A percentile compares a stretch with the other conserved stretches of the same genome.
phyloP scores from a whole-genome alignment of 2,329 filamentous ascomycete genomes.

The Bretziella fagacearum region DNA sequence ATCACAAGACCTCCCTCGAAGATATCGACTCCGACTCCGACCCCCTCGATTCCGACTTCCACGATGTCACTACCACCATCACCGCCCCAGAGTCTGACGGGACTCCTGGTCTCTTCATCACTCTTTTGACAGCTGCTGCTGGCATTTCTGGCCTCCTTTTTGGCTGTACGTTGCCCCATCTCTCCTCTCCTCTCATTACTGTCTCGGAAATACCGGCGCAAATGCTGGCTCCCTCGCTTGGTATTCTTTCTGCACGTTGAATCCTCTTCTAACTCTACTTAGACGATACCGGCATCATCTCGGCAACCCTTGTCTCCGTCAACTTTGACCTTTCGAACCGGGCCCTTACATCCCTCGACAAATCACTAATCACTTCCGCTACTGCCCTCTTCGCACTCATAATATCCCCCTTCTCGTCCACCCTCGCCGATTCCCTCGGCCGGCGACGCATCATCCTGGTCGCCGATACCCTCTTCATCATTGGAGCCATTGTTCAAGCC shows the following conservation, averaged over 20 bases:
- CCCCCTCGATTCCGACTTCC: conserved; percentile 12
- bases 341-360: conserved; percentile 44
- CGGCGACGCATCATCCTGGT: conserved; percentile 45
- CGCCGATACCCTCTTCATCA: conserved; percentile 49
- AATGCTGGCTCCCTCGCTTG: neutral
- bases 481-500: conserved; percentile 51
- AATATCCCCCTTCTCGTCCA: conserved; percentile 44
- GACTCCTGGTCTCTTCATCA: conserved; percentile 37
- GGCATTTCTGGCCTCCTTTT: conserved; percentile 52
- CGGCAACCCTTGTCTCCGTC: conserved; percentile 48
- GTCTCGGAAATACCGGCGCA: neutral
- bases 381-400: conserved; percentile 50
- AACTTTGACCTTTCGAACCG: conserved; percentile 39
- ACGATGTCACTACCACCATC: conserved; percentile 18
- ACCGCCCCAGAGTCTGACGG: conserved; percentile 15
- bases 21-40: conserved; percentile 18
- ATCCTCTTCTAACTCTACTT: conserved; percentile 2
- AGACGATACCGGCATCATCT: conserved; percentile 55
- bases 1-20: conserved; percentile 20
- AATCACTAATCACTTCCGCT: conserved; percentile 53
- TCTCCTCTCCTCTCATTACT: neutral
- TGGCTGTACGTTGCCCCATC: conserved; percentile 35
- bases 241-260: neutral
- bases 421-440: conserved; percentile 45
- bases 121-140: conserved; percentile 45